Base-by-base conservation (phyloP, 148 eudicot genomes). In the Silene conica region DNA sequence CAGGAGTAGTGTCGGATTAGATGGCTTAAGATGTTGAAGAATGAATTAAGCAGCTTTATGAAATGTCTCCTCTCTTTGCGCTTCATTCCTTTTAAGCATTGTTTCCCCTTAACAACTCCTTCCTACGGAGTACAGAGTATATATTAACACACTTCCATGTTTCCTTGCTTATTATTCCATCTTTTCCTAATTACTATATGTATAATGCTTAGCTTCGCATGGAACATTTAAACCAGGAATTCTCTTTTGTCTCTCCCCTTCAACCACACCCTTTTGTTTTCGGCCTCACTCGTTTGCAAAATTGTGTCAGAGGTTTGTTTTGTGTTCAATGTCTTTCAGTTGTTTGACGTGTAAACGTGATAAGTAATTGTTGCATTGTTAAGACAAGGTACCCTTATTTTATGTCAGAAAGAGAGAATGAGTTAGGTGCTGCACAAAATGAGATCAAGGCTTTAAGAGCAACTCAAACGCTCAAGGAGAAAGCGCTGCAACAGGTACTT, bases 401-500 rank as follows among this genome's bases (percentile, higher is more conserved):
- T 25, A 77, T 55, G 26, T 64, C 75, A 94, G 98, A 89, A 69
- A 92, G 87, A 85, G 90, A 88, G 10, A 76, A 84, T 65, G 92
- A 89, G 79, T 34, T 92, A 78, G 87, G 84, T 38, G 74, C 43
- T 15, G 89, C 97, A 80, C 92, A 85, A 21, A 82, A 73, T 68
- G 91, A 92, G 81, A 89, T 92, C 79, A 90, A 89, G 87, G 92
- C 89, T 52, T 74, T 90, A 62, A 84, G 81, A 84, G 82, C 85
- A 55, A 78, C 87, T 55, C 89, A 92, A 69, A 80, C 75, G 50
- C 82, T 81, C 46, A 90, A 90, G 83, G 91, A 87, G 71, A 95
- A 90, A 81, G 96, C 97, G 58, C 64, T 95, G 21, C 90, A 86
- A 63, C 89, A 95, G 97, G 99, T 95, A 82, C 15, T 6, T 38